Percentiles rank a stretch among this genome's conserved stretches.
Evolutionary conservation across 1,139 yeast genomes (phyloP).

Genomic region (Pichia sp.): DNA sequence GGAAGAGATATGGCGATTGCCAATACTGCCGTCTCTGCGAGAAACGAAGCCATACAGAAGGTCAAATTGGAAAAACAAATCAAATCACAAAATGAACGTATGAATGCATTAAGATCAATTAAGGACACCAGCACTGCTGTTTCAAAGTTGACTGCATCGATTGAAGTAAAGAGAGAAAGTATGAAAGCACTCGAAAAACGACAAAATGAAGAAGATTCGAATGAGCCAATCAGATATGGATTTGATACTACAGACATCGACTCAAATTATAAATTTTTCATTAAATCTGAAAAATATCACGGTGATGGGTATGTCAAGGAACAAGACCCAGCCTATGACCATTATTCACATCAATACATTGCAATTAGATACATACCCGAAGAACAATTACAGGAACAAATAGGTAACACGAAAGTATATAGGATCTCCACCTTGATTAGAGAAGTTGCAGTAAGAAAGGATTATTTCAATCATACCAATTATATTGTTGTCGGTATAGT

Average conservation of each 20-base stretch:
- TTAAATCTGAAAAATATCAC: constrained; percentile 6
- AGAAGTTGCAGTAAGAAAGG: constrained; percentile 42
- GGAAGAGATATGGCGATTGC: constrained; percentile 6
- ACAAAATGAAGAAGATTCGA: constrained; percentile 1
- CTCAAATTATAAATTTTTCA: constrained; percentile 8
- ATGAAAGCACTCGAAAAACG: background rate
- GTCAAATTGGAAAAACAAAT: constrained; percentile 3
- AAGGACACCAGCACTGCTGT: constrained; percentile 5
- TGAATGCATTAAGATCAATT: constrained; percentile 3
- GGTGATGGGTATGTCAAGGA: constrained; percentile 4
- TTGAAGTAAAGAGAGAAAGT: background rate
- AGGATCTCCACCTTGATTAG: constrained; percentile 57
- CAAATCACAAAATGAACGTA: constrained; percentile 1
- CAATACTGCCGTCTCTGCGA: background rate
- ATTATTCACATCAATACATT: constrained; percentile 34
- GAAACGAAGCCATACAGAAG: constrained; percentile 8
- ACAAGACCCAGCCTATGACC: constrained; percentile 22
- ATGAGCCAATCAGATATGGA: constrained; percentile 5
- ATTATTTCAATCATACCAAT: constrained; percentile 65
- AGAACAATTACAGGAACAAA: constrained; percentile 34
- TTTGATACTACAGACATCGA: constrained; percentile 7
- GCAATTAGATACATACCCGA: constrained; percentile 46
- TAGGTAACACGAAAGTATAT: constrained; percentile 50
- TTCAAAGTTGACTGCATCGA: constrained; percentile 5
- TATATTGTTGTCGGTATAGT: constrained; percentile 76